Evolutionary conservation across 1,139 yeast species (phyloP).

Genomic region (Suhomyces panamericanus): DNA sequence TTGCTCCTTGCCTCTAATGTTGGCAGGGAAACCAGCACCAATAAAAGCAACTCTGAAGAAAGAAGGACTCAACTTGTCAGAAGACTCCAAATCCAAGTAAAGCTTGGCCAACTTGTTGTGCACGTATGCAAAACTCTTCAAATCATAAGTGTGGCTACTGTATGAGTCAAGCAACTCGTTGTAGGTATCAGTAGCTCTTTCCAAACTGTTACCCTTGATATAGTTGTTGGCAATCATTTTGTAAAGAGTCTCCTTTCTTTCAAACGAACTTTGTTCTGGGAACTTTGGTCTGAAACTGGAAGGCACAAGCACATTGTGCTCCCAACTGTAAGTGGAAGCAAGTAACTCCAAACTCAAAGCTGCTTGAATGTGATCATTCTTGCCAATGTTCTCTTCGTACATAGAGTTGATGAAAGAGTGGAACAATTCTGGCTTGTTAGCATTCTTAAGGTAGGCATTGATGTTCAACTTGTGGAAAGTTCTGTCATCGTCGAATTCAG

Average conservation of each 20-base stretch:
- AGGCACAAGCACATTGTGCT: conserved; percentile 56
- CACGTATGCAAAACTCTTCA: conserved; percentile 72
- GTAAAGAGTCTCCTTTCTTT: conserved; percentile 72
- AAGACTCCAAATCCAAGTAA: conserved; percentile 65
- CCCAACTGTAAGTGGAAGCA: conserved; percentile 80
- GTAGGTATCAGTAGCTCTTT: conserved; percentile 43
- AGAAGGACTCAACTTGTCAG: conserved; percentile 74
- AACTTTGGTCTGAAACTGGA: conserved; percentile 65
- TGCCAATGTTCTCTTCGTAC: conserved; percentile 63
- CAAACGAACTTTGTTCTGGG: conserved; percentile 79
- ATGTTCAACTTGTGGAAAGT: conserved; percentile 78
- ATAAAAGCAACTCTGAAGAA: conserved; percentile 78
- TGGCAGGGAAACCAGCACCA: conserved; percentile 82
- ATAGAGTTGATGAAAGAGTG: conserved; percentile 75
- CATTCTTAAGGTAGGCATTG: conserved; percentile 74
- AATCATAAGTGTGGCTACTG: conserved; percentile 71
- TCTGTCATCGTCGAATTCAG: conserved; percentile 85
- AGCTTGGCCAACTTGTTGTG: conserved; percentile 69
- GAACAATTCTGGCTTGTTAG: conserved; percentile 77
- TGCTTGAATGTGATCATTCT: conserved; percentile 74
- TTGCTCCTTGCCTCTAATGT: conserved; percentile 73
- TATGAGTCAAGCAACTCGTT: conserved; percentile 78
- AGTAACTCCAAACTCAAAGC: conserved; percentile 77
- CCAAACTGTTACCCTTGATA: conserved; percentile 56
- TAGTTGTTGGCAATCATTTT: conserved; percentile 74